These are phyloP conservation scores for Pythium myriotylum DNA, from an alignment of 352 stramenopile genomes.

Conservation along the genomic window DNA sequence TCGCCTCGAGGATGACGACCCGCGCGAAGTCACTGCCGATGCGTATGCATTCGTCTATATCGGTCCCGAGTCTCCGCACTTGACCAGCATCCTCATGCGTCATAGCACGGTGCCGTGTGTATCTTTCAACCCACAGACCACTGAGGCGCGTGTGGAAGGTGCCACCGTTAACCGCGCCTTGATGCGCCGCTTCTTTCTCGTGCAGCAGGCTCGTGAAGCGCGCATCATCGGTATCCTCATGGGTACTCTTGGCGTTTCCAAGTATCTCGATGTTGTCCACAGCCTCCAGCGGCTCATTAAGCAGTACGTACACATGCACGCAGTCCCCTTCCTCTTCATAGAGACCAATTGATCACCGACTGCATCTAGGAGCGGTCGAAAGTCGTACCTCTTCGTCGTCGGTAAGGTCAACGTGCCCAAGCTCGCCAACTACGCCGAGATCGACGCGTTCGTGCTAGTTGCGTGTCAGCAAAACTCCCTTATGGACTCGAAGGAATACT, in stretches of 20 bases:
- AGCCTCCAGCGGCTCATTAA: conserved; percentile 88
- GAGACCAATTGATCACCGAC: conserved; percentile 10
- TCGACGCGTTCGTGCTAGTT: conserved; percentile 97
- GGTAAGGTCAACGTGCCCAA: conserved; percentile 98
- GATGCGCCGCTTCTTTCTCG: conserved; percentile 71
- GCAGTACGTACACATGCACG: conserved; percentile 42
- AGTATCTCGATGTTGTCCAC: conserved; percentile 92
- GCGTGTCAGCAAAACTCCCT: conserved; percentile 95
- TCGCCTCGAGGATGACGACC: conserved; percentile 28
- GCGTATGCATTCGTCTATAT: conserved; percentile 69
- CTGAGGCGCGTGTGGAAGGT: conserved; percentile 53
- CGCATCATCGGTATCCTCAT: conserved; percentile 97
- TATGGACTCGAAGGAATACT: conserved; percentile 92
- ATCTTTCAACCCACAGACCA: conserved; percentile 67
- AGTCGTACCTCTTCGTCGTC: conserved; percentile 96
- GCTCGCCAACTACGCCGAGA: conserved; percentile 97
- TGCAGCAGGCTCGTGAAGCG: conserved; percentile 94
- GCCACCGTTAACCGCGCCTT: conserved; percentile 69
- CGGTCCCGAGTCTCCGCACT: conserved; percentile 70
- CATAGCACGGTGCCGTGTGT: conserved; percentile 69
- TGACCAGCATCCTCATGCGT: conserved; percentile 84
- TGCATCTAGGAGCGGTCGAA: conserved; percentile 81
- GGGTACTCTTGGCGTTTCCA: conserved; percentile 91
- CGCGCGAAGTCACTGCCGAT: conserved; percentile 38
- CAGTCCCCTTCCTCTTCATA: background rate